Evolutionary conservation across 768 basidiomycete species (phyloP), one percentile per base, ranked within the genome.

Genomic region (Nidularia sp.): DNA sequence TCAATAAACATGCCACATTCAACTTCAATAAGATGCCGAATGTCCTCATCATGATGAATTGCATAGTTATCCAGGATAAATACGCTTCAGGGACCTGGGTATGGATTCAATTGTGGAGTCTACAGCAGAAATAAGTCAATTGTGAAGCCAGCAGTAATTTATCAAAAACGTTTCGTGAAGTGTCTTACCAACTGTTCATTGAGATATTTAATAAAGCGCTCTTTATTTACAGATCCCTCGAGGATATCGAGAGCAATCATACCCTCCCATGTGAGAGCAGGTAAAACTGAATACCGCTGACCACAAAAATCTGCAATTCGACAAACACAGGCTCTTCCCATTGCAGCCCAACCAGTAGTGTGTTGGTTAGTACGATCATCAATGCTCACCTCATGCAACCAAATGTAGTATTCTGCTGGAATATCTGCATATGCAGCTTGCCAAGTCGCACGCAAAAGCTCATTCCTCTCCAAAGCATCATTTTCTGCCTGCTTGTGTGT

Each of bases 51-150:
- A 39, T 75, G 67, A 47, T 76, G 73, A 22, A 75, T 76, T 2
- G 59, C 46, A 34, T 70, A 73, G 54, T 75, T 76, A 54, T 76
- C 69, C 18, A 75, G 54, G 1, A 76, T 60, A n/a, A 74, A 57
- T 9, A 74, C 63, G 53, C 74, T 75, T 4, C 59, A 50, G 1
- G 57, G 59, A 1, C 56, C 60, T 2, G 71, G 72, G 57, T 62
- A 75, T 33, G 70, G 71, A 33, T 62, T 67, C 43, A 70, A 52
- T 12, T 58, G 50, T 8, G 63, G 62, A 29, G 58, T 60, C 63
- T 64, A 36, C 25, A 41, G 43, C n/a, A 22, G 18, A 25, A 2
- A 6, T n/a, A n/a, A 48, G 9, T 32, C 42, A 31, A 36, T 34
- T 43, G 29, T 22, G 47, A 9, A 39, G 9, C 9, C 9, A 50